Evolutionary conservation across 345 rosid genomes (phyloP).

Genomic region (Psidium friedrichsthalianum): DNA sequence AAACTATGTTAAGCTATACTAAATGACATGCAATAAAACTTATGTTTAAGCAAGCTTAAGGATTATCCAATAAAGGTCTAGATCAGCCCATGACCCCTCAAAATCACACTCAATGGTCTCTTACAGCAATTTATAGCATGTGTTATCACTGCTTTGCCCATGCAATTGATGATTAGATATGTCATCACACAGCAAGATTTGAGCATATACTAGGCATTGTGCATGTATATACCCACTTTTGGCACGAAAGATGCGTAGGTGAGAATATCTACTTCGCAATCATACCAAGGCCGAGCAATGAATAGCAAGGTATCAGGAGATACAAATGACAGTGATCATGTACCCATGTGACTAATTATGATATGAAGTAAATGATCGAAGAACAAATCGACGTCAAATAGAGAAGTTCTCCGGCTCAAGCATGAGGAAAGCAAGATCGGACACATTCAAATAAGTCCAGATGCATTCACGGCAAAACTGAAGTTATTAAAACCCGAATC

Average conservation of each 20-base stretch:
- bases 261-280: neutral
- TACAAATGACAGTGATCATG: neutral
- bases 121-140: too few relatives aligned
- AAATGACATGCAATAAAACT: too few relatives aligned
- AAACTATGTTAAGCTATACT: too few relatives aligned
- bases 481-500: neutral
- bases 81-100: too few relatives aligned
- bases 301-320: neutral
- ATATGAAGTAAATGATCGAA: too few relatives aligned
- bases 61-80: too few relatives aligned
- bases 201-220: neutral
- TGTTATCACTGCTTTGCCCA: too few relatives aligned
- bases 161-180: too few relatives aligned
- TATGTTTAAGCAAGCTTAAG: too few relatives aligned
- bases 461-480: neutral
- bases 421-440: neutral
- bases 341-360: neutral
- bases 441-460: neutral
- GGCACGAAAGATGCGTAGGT: neutral
- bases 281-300: neutral
- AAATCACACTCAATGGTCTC: too few relatives aligned
- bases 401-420: accelerated
- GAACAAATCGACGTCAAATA: neutral
- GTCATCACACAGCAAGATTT: neutral
- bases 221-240: neutral